Evolutionary conservation across 352 stramenopile genomes (phyloP), one percentile per base, ranked within the genome.

Genomic region (Saprolegnia diclina): DNA sequence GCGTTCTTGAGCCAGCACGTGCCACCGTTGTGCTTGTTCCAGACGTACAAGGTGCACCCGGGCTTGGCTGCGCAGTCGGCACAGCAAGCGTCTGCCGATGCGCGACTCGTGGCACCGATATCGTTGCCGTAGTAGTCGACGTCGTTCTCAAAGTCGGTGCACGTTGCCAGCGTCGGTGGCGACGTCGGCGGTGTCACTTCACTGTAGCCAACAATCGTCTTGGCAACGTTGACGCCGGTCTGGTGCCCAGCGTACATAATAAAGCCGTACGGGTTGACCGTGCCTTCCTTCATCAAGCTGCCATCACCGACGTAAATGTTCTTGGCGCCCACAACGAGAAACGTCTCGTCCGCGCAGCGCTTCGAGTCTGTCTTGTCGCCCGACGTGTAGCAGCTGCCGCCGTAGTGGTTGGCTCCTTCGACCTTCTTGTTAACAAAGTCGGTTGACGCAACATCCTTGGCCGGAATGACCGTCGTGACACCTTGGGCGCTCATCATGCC

Each of bases 181-280:
- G 42, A 9, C 29, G 29, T 35, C 19, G 52, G 9, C 7, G 52
- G 24, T 9, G 42, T 48, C 42, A 48, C 42, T 4, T 7, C 18
- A 7, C 42, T 48, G 42, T 48, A 48, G 42, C 35, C 16, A 24
- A 3, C 52, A 3, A 59, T 24, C 16, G 35, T 7, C 35, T 59
- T 59, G 52, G 52, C 52, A 59, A 67, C 26, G 29, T 71, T 71
- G 26, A 56, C 26, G 13, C 53, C 82, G 24, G 76, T 79, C 48
- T 90, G 79, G 5, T 75, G 72, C 3, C 83, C 83, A 14, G 83
- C 77, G 72, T 93, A 89, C 81, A 87, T 91, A 63, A 89, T 74
- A 56, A 90, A 90, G 19, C 77, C 82, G 72, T 88, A 90, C 54
- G 81, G 83, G 69, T 88, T 90, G 32, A 83, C 76, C 0, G 83